Base-by-base conservation (phyloP, 805 yeast genomes). In the Saccharomyces paradoxus region DNA sequence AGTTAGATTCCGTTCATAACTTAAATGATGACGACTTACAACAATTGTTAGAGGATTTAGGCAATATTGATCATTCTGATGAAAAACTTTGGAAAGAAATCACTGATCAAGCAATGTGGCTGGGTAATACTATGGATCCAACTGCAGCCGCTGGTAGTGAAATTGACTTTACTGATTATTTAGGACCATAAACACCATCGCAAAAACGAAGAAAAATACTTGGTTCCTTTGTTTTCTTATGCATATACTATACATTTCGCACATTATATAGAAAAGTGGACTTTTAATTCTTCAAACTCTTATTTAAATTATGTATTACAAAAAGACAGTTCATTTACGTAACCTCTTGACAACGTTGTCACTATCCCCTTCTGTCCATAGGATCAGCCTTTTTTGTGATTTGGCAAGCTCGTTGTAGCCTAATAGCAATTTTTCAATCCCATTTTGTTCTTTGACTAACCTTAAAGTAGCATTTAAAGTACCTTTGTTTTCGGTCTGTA, bases 51-150 rank as follows among this genome's bases (percentile, higher is more conserved):
- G 64, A 71, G 60, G 56, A 56, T 60, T 58, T 68, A 51, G 63
- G 60, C 26, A 66, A 71, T 22, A 62, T 70, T 2, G 72, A 72
- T n/a, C 67, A 72, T 17, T 65, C 70, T 3, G 85, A 81, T 58
- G 67, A 72, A 50, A 77, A 84, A 56, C 70, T 87, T 31, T 87
- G 95, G 95, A 83, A 81, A 63, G 91, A 86, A 58, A 83, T 87
- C 53, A 82, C 90, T 0, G 80, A 79, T 62, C 89, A 86, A 62
- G 91, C 91, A 0, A 83, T 80, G 60, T 87, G 95, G 95, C 68
- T 87, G 54, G 79, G 78, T 54, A 80, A 74, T 48, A 59, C 65
- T 2, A 64, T 62, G 65, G 70, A 67, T 41, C 68, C 69, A 13
- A 55, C 69, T 2, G 64, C 59, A 2, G 57, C 69, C 0, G 60